Conservation (phyloP, 2,329 filamentous ascomycete species). For the Volutella citrinella region DNA sequence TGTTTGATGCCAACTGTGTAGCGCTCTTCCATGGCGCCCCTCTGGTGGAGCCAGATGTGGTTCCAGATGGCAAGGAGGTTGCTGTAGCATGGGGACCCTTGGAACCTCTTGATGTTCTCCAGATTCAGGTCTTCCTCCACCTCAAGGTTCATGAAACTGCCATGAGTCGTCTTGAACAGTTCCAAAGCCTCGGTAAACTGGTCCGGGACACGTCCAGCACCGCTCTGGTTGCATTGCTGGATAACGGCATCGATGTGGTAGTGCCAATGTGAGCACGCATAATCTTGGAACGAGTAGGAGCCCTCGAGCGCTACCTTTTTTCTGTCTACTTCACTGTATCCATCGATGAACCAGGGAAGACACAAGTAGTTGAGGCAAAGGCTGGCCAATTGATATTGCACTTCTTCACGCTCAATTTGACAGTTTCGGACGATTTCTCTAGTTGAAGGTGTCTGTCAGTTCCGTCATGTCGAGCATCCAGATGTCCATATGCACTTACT, state of each 20-base stretch:
- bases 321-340: constrained; percentile 10
- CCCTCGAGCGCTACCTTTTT: constrained; percentile 18
- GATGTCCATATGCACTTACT: constrained; percentile 19
- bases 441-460: not conserved
- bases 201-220: not conserved
- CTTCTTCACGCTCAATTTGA: constrained; percentile 22
- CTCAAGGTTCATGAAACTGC: not conserved
- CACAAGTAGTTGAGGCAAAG: constrained; percentile 34
- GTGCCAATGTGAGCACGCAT: constrained; percentile 34
- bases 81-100: not conserved
- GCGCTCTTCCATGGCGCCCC: constrained; percentile 1
- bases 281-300: constrained; percentile 37
- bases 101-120: not conserved
- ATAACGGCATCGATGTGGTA: constrained; percentile 28
- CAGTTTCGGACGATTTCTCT: too few relatives aligned
- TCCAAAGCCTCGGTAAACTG: not conserved
- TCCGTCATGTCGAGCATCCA: not conserved
- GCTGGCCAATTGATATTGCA: constrained; percentile 17
- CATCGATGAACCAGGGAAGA: constrained; percentile 27
- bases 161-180: too few relatives aligned
- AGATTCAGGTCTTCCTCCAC: not conserved
- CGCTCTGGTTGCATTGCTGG: not conserved
- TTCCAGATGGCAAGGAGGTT: constrained; percentile 1
- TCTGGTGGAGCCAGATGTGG: constrained; percentile 2
- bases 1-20: constrained; percentile 8